Percentiles rank a stretch among this genome's conserved stretches.
Conservation (phyloP, 495 filamentous ascomycete genomes). For the Aspergillus cavernicola region DNA sequence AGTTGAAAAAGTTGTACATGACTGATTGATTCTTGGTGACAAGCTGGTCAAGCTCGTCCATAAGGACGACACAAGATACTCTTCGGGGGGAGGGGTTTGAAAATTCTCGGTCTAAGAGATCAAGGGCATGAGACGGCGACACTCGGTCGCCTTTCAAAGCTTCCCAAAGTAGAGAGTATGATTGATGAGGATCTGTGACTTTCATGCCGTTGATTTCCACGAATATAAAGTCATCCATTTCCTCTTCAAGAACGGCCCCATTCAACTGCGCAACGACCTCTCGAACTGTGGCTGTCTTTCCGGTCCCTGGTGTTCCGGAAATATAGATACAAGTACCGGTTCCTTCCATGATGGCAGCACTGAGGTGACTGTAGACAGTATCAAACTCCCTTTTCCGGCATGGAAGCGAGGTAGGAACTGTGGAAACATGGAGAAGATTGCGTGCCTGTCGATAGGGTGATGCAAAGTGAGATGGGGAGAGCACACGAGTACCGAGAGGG, state of each 20-base stretch:
- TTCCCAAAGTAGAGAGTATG: conserved; percentile 95
- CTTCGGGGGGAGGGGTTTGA: conserved; percentile 81
- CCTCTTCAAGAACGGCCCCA: conserved; percentile 76
- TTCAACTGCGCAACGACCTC: conserved; percentile 91
- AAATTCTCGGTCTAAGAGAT: conserved; percentile 89
- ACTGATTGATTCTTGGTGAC: conserved; percentile 97
- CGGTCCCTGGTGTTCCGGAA: conserved; percentile 97
- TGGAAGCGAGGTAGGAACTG: conserved; percentile 82
- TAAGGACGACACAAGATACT: conserved; percentile 94
- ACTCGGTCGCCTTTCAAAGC: conserved; percentile 91
- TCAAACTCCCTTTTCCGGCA: conserved; percentile 91
- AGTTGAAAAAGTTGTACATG: conserved; percentile 99
- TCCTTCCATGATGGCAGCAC: conserved; percentile 90
- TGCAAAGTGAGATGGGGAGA: conserved; percentile 73
- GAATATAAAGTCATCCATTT: conserved; percentile 98
- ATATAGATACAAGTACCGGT: conserved; percentile 97
- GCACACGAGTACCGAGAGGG: conserved; percentile 79
- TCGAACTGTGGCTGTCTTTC: conserved; percentile 96
- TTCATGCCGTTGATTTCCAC: conserved; percentile 99
- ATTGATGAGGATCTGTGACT: conserved; percentile 95
- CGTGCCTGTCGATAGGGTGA: conserved; percentile 90
- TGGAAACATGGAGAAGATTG: conserved; percentile 84
- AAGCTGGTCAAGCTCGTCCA: conserved; percentile 98
- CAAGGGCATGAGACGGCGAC: conserved; percentile 84
- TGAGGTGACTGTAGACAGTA: conserved; percentile 87